phyloP scores from a whole-genome alignment of 768 basidiomycete species.

The Mycena rosella region DNA sequence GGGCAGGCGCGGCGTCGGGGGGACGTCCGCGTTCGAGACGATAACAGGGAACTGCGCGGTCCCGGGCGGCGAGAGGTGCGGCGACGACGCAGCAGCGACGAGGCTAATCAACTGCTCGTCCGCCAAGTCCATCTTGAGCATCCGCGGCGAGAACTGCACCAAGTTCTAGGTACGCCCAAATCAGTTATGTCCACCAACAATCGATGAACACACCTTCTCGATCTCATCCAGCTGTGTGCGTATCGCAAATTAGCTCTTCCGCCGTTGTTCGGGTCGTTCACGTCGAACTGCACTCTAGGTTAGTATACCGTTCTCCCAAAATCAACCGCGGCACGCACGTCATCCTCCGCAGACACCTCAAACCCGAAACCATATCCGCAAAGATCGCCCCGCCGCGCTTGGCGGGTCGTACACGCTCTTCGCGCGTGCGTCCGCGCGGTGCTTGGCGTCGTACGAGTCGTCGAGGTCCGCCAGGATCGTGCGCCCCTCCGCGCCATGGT shows the following conservation, averaged over 20 bases:
- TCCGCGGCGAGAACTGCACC: conserved; percentile 75
- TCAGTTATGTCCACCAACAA: too few species aligned
- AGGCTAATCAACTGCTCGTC: conserved; percentile 42
- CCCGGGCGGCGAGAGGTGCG: conserved; percentile 50
- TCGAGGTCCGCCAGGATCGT: conserved; percentile 29
- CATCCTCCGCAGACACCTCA: conserved; percentile 58
- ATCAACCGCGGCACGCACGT: conserved; percentile 51
- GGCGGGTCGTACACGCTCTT: conserved; percentile 41
- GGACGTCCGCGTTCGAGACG: conserved; percentile 47
- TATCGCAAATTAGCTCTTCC: conserved; percentile 82
- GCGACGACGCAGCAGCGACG: conserved; percentile 23
- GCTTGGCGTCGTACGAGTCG: not conserved
- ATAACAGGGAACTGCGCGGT: conserved; percentile 36
- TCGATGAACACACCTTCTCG: conserved; percentile 62
- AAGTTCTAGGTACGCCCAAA: conserved; percentile 57
- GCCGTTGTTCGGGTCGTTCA: conserved; percentile 77
- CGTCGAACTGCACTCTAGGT: conserved; percentile 69
- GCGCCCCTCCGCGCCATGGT: not conserved
- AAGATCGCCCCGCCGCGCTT: conserved; percentile 65
- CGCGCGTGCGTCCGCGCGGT: conserved; percentile 46
- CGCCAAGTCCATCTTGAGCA: conserved; percentile 56
- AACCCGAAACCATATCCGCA: conserved; percentile 65
- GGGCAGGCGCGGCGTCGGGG: conserved; percentile 54
- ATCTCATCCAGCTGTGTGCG: conserved; percentile 84
- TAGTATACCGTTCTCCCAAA: conserved; percentile 22